Evolutionary conservation across 2,329 filamentous ascomycete genomes (phyloP).

Genomic region (Dactylonectria estremocensis): DNA sequence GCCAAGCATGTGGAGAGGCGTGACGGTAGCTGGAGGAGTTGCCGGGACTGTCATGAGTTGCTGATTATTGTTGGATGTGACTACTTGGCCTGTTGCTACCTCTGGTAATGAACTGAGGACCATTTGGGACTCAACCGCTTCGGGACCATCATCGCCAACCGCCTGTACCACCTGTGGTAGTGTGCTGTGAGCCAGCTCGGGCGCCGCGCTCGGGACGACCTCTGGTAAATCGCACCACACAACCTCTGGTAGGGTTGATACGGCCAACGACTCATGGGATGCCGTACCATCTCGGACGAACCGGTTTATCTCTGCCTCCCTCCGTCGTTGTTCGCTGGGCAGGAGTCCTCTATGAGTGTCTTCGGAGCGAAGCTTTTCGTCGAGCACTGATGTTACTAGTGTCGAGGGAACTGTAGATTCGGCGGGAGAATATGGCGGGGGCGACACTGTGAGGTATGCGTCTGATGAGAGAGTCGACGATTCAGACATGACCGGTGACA

Average conservation of each 20-base stretch:
- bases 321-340: neutral
- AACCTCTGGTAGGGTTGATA: neutral
- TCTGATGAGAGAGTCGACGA: neutral
- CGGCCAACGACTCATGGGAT: neutral
- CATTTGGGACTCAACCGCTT: neutral
- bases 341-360: neutral
- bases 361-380: neutral
- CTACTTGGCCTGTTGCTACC: neutral
- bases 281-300: neutral
- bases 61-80: neutral
- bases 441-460: constrained; percentile 9
- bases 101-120: constrained; percentile 9
- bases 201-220: neutral
- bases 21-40: constrained; percentile 7
- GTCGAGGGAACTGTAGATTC: neutral
- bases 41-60: constrained; percentile 11
- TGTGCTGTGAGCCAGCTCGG: constrained; percentile 16
- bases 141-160: neutral
- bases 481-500: constrained; percentile 13
- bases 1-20: constrained; percentile 29
- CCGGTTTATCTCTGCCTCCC: neutral
- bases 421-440: constrained; percentile 20
- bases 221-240: neutral
- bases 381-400: neutral
- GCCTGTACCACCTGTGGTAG: neutral